Evolutionary conservation across 208 protist species (phyloP), one percentile per base, ranked within the genome.

Genomic region (Wallacemonas sp.): DNA sequence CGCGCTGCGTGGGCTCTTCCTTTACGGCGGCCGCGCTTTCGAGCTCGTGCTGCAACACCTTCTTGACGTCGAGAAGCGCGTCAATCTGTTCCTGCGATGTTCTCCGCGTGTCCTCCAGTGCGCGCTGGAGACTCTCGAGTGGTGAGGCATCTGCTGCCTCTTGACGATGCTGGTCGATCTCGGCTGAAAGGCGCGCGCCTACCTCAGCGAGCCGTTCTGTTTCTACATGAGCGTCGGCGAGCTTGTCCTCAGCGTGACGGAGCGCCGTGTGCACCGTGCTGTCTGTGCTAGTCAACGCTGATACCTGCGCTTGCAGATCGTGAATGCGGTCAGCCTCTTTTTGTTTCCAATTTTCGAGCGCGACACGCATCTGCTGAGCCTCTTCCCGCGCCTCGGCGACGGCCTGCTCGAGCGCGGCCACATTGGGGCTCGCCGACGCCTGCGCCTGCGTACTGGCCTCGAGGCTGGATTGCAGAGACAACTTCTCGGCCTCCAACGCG

Each of bases 401-500:
- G n/a, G 16, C 52, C 0, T 36, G 29, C 8, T 59, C 52, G 3
- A 26, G 0, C 5, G 26, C 52, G 0, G 52, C 31, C 31, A 11
- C 18, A 29, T 8, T 23, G 1, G 31, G 14, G 36, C 36, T 41
- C 10, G 36, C 36, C 10, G 36, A 7, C 36, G 36, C 36, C 36
- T 41, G 36, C 14, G 36, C 36, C 36, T 41, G 36, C 10, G 36
- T n/a, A n/a, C n/a, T n/a, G n/a, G n/a, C n/a, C n/a, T n/a, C 26
- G 23, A 55, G 48, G 25, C 25, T 33, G 48, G 10, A 25, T 11
- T 5, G 3, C 18, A 59, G 26, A 7, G 10, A 3, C 3, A 29
- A 11, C 2, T 59, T 59, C 52, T 59, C 52, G 12, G 29, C 12
- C 20, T 59, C 52, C 26, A 59, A n/a, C 31, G 29, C 20, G 31